Base-by-base conservation (phyloP, 2,329 filamentous ascomycete species). In the Ceratocystiopsis brevicomis region DNA sequence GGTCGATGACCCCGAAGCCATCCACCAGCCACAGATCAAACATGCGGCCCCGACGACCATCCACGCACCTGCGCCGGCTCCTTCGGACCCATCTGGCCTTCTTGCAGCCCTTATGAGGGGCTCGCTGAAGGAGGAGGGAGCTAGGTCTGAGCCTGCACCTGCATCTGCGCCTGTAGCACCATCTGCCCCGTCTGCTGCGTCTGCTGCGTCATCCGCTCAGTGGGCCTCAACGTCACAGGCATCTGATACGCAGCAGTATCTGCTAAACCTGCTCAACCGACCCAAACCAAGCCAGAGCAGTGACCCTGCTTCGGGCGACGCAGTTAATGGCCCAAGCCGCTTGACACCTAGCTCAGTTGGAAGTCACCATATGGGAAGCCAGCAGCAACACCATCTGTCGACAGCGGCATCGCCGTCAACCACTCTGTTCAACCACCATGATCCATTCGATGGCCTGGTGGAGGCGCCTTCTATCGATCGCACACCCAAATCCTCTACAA, bases 221-320 rank as follows among this genome's bases (percentile, higher is more conserved):
- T 71, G 69, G 61, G 64, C 60, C 49, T 59, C 64, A 21, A 63
- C 64, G 33, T 64, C 71, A 38, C 71, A 74, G 43, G 62, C 25
- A 30, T 6, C 25, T 15, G 79, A 85, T 57, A 83, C 86, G 5
- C 82, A 92, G 59, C 78, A 88, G 49, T 82, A 90, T 55, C 68
- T 98, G 40, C 74, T 96, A 48, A 81, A 84, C 53, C 68, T 96
- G 46, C 71, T 98, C 49, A 90, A 86, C 54, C 78, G 81, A 40
- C 77, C 81, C 42, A 86, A 79, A 61, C 74, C 75, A 13, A 66
- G 68, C 45, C 74, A 78, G 57, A 66, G 62, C 40, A 71, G 76
- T 39, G 61, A 62, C 49, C 54, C 59, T 6, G 52, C 61, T 43
- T 42, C 64, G 47, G 54, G 57, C 42, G 67, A 69, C 48, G 53